Base-by-base conservation (phyloP, 306 rosid genomes). In the cucumber (Cucumis sativus) region DNA sequence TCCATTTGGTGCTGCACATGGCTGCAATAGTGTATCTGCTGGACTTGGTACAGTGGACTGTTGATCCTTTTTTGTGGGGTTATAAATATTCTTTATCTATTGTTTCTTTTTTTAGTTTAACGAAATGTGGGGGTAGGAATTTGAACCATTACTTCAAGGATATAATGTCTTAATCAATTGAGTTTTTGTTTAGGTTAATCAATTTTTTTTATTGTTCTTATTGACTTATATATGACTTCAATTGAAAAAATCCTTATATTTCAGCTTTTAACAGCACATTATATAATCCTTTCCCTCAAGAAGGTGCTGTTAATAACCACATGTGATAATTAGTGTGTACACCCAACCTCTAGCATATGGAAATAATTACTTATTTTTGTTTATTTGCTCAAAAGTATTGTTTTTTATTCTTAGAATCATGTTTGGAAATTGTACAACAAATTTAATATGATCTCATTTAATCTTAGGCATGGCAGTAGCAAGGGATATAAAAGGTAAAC, bases 1-100 rank as follows among this genome's bases (percentile, higher is more conserved):
- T 79, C 91, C 97, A 54, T 94, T 94, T 72, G 95, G 95, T 69
- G 84, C 96, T n/a, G 96, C 93, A 76, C 98, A 94, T 82, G 98
- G 98, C 57, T 94, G 97, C 91, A 94, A 84, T 86, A 90, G 98
- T 83, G 84, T 94, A 82, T 94, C 97, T 65, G 98, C 98, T 39
- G 97, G 93, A 79, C 97, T 94, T 82, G 98, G 98, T 94, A 92
- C 55, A 72, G 80, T 80, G 52, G 78, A 54, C 65, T 63, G 83
- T 79, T 71, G 6, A 70, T 9, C 58, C 33, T 41, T 41, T 55
- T 64, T 18, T 13, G 67, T 25, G 63, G 63, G 33, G 37, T 30
- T 62, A 25, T 15, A 62, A 62, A 15, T 30, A 52, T 10, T 49
- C 33, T 37, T 57, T 64, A 3, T 40, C 56, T 14, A 12, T 56